Percentiles rank a stretch among this genome's conserved stretches.
Evolutionary conservation across 2,329 filamentous ascomycete species (phyloP).

Genomic region (Neopestalotiopsis sp.): DNA sequence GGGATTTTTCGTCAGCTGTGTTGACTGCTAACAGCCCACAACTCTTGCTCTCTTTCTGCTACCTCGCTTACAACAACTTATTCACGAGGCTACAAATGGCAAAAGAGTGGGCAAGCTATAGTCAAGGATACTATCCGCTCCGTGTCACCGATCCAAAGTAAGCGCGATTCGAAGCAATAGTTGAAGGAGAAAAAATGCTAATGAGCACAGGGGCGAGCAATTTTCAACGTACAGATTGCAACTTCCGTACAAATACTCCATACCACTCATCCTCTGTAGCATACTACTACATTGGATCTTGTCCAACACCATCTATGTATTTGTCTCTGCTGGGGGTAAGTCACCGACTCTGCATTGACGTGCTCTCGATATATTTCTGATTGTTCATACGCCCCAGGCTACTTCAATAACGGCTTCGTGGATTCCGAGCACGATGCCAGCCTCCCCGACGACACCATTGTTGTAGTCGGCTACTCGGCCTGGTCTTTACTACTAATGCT

Average conservation of each 20-base stretch:
- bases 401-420: not conserved
- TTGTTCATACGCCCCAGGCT: not conserved
- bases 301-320: slow-evolving; percentile 45
- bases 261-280: slow-evolving; percentile 40
- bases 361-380: no score
- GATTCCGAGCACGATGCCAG: slow-evolving; percentile 5
- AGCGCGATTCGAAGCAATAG: not conserved
- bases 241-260: slow-evolving; percentile 44
- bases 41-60: slow-evolving; percentile 43
- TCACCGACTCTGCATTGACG: not conserved
- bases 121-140: slow-evolving; percentile 32
- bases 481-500: slow-evolving; percentile 22
- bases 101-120: slow-evolving; percentile 46
- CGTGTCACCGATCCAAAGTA: slow-evolving; percentile 38
- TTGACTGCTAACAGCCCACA: slow-evolving; percentile 44
- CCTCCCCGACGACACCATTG: slow-evolving; percentile 22
- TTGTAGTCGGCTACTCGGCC: slow-evolving; percentile 20
- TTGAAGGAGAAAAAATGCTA: no score
- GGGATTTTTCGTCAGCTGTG: slow-evolving; percentile 21
- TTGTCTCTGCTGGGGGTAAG: slow-evolving; percentile 30
- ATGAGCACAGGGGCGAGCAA: slow-evolving; percentile 29
- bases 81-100: slow-evolving; percentile 48
- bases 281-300: slow-evolving; percentile 47
- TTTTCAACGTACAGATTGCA: slow-evolving; percentile 42
- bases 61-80: slow-evolving; percentile 42